Conservation (phyloP, 441 rosid genomes). For the Croton setiger region DNA sequence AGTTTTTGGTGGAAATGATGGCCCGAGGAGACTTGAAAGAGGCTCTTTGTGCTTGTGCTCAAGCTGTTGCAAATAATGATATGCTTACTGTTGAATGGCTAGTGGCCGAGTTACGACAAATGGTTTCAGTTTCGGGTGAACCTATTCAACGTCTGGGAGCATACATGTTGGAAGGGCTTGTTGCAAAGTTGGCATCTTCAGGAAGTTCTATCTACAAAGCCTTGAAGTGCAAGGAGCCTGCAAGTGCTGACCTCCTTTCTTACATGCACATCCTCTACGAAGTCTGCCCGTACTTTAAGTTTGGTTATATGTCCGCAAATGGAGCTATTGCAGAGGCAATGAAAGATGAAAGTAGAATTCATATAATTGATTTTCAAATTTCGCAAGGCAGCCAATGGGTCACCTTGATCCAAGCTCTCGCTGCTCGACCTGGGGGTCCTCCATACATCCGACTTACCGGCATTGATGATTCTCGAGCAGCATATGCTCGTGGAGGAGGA, state of each 20-base stretch:
- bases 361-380: conserved; percentile 84
- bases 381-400: conserved; percentile 88
- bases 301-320: conserved; percentile 87
- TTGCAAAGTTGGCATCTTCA: conserved; percentile 69
- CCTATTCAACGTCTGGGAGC: conserved; percentile 88
- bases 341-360: conserved; percentile 62
- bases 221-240: conserved; percentile 77
- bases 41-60: conserved; percentile 70
- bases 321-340: conserved; percentile 94
- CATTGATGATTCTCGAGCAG: conserved; percentile 72
- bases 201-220: conserved; percentile 84
- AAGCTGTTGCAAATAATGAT: conserved; percentile 58
- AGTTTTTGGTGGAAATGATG: conserved; percentile 47
- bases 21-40: conserved; percentile 70
- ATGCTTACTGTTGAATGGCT: conserved; percentile 48
- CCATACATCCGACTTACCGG: conserved; percentile 77
- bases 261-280: conserved; percentile 88
- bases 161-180: conserved; percentile 83
- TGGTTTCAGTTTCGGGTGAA: conserved; percentile 91
- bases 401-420: conserved; percentile 84
- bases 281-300: conserved; percentile 91
- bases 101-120: conserved; percentile 51
- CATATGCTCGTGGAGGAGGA: conserved; percentile 81
- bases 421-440: conserved; percentile 80
- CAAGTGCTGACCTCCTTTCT: conserved; percentile 66